Evolutionary conservation across 495 filamentous ascomycete genomes (phyloP).

Genomic region (Neurospora tetrasperma): DNA sequence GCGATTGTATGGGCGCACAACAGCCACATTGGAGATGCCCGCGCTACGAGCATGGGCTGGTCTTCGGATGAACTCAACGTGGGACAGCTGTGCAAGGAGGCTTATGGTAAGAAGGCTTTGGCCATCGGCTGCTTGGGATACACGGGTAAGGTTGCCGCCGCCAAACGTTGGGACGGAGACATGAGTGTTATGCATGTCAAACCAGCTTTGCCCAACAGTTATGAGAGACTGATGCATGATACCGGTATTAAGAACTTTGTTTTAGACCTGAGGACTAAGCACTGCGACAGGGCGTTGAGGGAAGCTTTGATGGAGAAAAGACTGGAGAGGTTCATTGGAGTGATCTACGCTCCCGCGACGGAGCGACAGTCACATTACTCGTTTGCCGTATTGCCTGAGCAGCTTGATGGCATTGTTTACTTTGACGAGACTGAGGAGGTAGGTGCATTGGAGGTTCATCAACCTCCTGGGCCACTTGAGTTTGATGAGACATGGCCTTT

Average conservation of each 20-base stretch:
- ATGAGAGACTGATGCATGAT: constrained; percentile 26
- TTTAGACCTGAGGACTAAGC: constrained; percentile 37
- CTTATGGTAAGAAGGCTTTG: constrained; percentile 36
- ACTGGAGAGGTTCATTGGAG: constrained; percentile 48
- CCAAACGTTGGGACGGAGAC: constrained; percentile 46
- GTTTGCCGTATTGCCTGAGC: constrained; percentile 40
- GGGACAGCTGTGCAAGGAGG: constrained; percentile 46
- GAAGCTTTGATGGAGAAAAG: constrained; percentile 30
- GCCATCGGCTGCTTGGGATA: constrained; percentile 45
- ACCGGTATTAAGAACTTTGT: constrained; percentile 33
- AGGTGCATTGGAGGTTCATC: constrained; percentile 38
- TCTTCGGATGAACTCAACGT: constrained; percentile 43
- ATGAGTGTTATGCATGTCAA: constrained; percentile 41
- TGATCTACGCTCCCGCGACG: constrained; percentile 48
- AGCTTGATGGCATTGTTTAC: constrained; percentile 49
- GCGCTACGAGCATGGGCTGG: constrained; percentile 44
- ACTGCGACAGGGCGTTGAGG: constrained; percentile 27
- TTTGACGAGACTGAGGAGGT: constrained; percentile 46
- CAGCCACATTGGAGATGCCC: constrained; percentile 50
- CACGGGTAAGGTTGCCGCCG: constrained; percentile 47
- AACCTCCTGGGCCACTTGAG: constrained; percentile 36
- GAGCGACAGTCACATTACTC: constrained; percentile 48
- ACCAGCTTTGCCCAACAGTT: constrained; percentile 22
- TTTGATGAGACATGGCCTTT: constrained; percentile 50
- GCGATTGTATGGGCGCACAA: constrained; percentile 54